Evolutionary conservation across 306 rosid genomes (phyloP), one percentile per base, ranked within the genome.

Genomic region (Citrullus colocynthis): DNA sequence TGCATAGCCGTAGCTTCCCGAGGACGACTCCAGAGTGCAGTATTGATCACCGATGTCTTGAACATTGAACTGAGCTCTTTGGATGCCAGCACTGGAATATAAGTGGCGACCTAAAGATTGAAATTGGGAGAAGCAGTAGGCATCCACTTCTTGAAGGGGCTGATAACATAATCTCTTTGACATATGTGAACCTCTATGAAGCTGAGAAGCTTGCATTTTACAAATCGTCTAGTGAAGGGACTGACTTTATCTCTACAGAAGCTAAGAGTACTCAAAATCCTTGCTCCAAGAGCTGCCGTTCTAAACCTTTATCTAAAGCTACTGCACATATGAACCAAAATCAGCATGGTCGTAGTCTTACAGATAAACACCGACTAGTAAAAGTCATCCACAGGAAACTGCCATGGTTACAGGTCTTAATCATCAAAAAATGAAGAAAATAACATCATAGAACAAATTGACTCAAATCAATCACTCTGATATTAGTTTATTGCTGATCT

Each of bases 21-120:
- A 85, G 48, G 98, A 91, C 15, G 98, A 94, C 78, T 94, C 98
- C 88, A 94, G 82, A 4, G 98, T 92, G 89, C 96, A 88, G 86
- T 88, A 94, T 61, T 58, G 73, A 54, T 82, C 84, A 36, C 82
- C 81, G 55, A 84, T 85, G 78, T 64, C 85, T 64, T 78, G 88
- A 78, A 65, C 55, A 0, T 84, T 77, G 80, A 83, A 80, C 64
- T 74, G 82, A 37, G 82, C 69, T 70, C 87, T 86, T 51, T 82
- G 85, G 84, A 86, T 83, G 86, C 89, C 85, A 52, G 84, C 86
- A 16, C 56, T 76, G 84, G 84, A 78, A 76, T 55, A 80, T 55
- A 83, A 78, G 82, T 86, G 92, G 42, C 74, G 81, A 79, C 86
- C 90, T 51, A 80, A 80, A 73, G 80, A 63, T 42, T 52, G 91